phyloP scores from a whole-genome alignment of 768 basidiomycete species.

The Mycena crocata region DNA sequence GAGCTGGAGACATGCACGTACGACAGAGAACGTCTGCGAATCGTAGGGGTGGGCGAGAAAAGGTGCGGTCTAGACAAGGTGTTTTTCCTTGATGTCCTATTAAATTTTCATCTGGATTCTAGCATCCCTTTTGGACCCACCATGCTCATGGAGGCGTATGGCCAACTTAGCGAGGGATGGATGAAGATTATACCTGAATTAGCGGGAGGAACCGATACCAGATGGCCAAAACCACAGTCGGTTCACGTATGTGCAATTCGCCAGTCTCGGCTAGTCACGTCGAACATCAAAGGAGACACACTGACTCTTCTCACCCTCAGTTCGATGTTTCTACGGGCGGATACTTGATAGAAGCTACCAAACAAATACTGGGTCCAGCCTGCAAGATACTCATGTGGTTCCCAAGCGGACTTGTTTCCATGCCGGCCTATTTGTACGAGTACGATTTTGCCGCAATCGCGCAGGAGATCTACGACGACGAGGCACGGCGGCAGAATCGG shows the following conservation, averaged over 20 bases:
- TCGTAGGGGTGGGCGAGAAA: slow-evolving; percentile 18
- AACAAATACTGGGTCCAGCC: slow-evolving; percentile 11
- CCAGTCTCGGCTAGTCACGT: too few species aligned
- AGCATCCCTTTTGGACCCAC: slow-evolving; percentile 11
- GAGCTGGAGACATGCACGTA: slow-evolving; percentile 6
- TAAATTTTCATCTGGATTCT: too few species aligned
- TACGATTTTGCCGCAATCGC: slow-evolving; percentile 16
- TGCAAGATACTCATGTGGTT: slow-evolving; percentile 23
- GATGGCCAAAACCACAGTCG: slow-evolving; percentile 19
- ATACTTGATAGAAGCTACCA: slow-evolving; percentile 12
- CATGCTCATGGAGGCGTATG: background rate
- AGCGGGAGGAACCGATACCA: background rate
- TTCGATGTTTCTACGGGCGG: too few species aligned
- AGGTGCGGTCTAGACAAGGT: slow-evolving; percentile 10
- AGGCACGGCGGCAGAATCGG: slow-evolving; percentile 12
- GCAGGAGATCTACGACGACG: slow-evolving; percentile 20
- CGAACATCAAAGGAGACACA: too few species aligned
- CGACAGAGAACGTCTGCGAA: slow-evolving; percentile 8
- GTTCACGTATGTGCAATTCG: slow-evolving; percentile 26
- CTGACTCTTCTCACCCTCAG: too few species aligned
- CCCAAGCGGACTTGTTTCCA: background rate
- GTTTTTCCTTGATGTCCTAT: background rate
- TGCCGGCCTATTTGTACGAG: slow-evolving; percentile 6
- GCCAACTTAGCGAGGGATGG: slow-evolving; percentile 17
- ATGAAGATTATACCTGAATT: background rate